Base-by-base conservation (phyloP, 78 protist genomes). In the Planoprotostelium fungivorum region DNA sequence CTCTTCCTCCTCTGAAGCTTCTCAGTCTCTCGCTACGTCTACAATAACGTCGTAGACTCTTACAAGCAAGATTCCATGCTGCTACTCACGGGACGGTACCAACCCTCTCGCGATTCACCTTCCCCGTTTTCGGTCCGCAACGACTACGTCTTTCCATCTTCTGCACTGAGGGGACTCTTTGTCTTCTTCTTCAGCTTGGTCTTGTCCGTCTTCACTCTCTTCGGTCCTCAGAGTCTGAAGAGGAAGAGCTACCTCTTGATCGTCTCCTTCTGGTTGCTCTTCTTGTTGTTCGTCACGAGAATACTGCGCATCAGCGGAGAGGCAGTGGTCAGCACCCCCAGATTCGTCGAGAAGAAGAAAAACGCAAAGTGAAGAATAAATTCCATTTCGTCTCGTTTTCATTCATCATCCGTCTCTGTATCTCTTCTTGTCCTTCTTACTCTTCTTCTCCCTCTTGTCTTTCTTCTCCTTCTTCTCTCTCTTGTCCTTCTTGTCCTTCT, bases 31-130 rank as follows among this genome's bases (percentile, higher is more conserved):
- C 36, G 96, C 29, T 94, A 94, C 63, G 89, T 89, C 36, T 39
- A 90, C 0, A 94, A 94, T 36, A 94, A 94, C 85, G 89, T 94
- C 87, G 83, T 63, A 38, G 96, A 94, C 88, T 93, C 93, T 10
- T 83, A 87, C 88, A 84, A 91, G n/a, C 96, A 94, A 38, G 93
- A 88, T 37, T 38, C 90, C 28, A 73, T 84, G 29, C 86, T 85
- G 29, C 86, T 91, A 0, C 63, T 63, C 38, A 63, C 83, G 37
- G 89, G 93, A 1, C 88, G 28, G 84, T 90, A 85, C 63, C 36
- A n/a, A 0, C 86, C 86, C 36, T n/a, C 28, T 1, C 28, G 37
- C 28, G 29, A 1, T 1, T 1, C 28, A 28, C 86, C 86, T 5
- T 84, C 86, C 10, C 86, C 86, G 34, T 84, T 51, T 51, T 51